A percentile compares a stretch with the other conserved stretches of the same genome.
Conservation (phyloP, 163 green algal species). For the Chlorella variabilis region DNA sequence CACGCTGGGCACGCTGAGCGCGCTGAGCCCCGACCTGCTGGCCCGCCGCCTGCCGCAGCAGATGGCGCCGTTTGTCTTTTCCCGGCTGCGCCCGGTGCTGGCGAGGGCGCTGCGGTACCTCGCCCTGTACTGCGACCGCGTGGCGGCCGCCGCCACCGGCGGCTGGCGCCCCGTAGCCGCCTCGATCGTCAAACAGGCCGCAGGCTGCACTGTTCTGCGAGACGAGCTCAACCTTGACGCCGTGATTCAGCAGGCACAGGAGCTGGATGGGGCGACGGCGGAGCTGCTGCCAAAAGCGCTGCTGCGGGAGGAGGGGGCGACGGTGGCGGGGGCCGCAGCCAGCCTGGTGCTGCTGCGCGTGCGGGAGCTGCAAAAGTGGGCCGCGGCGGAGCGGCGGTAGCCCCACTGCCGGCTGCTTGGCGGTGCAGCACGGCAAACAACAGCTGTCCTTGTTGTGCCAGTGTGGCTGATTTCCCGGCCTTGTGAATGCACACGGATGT, state of each 20-base stretch:
- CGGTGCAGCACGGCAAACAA: not conserved
- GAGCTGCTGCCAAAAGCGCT: not conserved
- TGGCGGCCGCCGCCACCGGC: not conserved
- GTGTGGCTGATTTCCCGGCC: too few species aligned
- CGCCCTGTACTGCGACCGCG: slow-evolving; percentile 5
- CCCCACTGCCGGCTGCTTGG: too few species aligned
- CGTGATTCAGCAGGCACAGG: slow-evolving; percentile 14
- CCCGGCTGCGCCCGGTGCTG: slow-evolving; percentile 9
- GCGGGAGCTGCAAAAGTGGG: slow-evolving; percentile 22
- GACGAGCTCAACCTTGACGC: slow-evolving; percentile 32
- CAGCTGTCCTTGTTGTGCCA: too few species aligned
- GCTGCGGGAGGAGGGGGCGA: not conserved
- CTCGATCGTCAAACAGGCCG: slow-evolving; percentile 9
- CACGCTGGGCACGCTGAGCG: slow-evolving; percentile 8
- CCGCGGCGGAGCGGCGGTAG: not conserved
- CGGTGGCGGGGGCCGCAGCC: not conserved
- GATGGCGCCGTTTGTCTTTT: slow-evolving; percentile 10
- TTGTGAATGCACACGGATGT: too few species aligned
- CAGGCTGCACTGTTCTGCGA: not conserved
- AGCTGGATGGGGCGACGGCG: not conserved
- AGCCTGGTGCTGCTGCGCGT: slow-evolving; percentile 14
- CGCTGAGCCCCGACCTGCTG: not conserved
- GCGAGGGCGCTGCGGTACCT: slow-evolving; percentile 13
- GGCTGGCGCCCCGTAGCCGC: slow-evolving; percentile 12
- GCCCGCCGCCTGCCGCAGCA: slow-evolving; percentile 2